Percentiles rank a stretch among this genome's conserved stretches.
Evolutionary conservation across 1,284 basidiomycete genomes (phyloP).

Genomic region (Lentinus polychrous): DNA sequence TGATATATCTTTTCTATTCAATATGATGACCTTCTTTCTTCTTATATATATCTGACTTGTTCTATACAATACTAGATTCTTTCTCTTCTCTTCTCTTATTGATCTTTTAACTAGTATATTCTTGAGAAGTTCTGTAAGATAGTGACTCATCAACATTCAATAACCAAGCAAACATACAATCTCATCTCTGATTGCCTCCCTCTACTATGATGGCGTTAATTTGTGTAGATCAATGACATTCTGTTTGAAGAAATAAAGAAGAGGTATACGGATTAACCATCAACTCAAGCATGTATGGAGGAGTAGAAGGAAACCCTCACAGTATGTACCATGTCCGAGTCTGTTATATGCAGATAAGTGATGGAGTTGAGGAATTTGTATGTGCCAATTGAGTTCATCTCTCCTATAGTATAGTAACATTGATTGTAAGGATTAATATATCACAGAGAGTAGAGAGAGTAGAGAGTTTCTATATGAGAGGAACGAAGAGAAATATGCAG

Average conservation of each 20-base stretch:
- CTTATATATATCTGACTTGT: too few species aligned
- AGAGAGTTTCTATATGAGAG: background rate
- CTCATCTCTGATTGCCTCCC: conserved; percentile 37
- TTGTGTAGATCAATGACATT: conserved; percentile 67
- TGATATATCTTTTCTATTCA: too few species aligned
- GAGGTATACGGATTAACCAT: background rate
- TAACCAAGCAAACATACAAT: conserved; percentile 28
- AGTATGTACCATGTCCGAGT: too few species aligned
- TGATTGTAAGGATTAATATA: background rate
- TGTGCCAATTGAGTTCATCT: conserved; percentile 57
- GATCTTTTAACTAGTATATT: too few species aligned
- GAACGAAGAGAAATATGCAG: conserved; percentile 33
- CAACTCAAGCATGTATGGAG: too few species aligned
- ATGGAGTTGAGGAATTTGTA: conserved; percentile 73
- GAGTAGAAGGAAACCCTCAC: too few species aligned
- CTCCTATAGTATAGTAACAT: conserved; percentile 38
- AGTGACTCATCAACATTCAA: too few species aligned
- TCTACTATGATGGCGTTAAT: conserved; percentile 58
- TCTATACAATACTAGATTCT: too few species aligned
- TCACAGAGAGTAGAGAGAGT: background rate
- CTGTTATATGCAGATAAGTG: conserved; percentile 71
- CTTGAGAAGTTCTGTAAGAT: too few species aligned
- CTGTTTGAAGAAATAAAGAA: conserved; percentile 25
- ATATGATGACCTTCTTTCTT: too few species aligned
- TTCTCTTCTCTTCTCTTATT: too few species aligned